Percentiles rank a stretch among this genome's conserved stretches.
phyloP scores from a whole-genome alignment of 306 rosid species.

The Casuarina glauca region DNA sequence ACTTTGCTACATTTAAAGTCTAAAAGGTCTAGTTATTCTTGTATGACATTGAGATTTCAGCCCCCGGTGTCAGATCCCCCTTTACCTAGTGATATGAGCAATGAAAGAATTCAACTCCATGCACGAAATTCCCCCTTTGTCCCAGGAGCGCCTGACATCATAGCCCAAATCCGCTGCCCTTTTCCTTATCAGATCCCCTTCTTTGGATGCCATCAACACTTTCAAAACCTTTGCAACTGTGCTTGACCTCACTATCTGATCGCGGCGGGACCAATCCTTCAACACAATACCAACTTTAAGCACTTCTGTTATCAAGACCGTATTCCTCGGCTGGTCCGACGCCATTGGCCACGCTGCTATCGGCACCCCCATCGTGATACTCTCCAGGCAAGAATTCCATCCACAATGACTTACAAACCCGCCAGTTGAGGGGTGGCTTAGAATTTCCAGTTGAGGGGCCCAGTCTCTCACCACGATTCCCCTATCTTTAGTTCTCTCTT shows the following conservation, averaged over 20 bases:
- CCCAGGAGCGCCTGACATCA: slow-evolving; percentile 35
- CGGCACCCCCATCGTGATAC: slow-evolving; percentile 66
- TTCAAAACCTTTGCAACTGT: slow-evolving; percentile 40
- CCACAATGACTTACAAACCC: slow-evolving; percentile 81
- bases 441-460: slow-evolving; percentile 72
- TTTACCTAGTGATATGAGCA: slow-evolving; percentile 56
- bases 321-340: slow-evolving; percentile 75
- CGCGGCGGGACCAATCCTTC: slow-evolving; percentile 47
- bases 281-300: slow-evolving; percentile 49
- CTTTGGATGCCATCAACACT: slow-evolving; percentile 45
- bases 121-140: slow-evolving; percentile 46
- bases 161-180: slow-evolving; percentile 40
- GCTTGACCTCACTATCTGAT: slow-evolving; percentile 35
- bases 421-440: slow-evolving; percentile 50
- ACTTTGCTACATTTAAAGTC: no score
- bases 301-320: slow-evolving; percentile 46
- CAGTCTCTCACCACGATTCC: slow-evolving; percentile 61
- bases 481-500: slow-evolving; percentile 35
- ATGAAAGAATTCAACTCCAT: slow-evolving; percentile 63
- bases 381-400: slow-evolving; percentile 83
- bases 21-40: no score
- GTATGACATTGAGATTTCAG: no score
- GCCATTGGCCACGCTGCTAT: slow-evolving; percentile 80
- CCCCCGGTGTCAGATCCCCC: neutral
- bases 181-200: slow-evolving; percentile 54